Conservation (phyloP, 1,284 basidiomycete species). For the Cutaneotrichosporon sp. region DNA sequence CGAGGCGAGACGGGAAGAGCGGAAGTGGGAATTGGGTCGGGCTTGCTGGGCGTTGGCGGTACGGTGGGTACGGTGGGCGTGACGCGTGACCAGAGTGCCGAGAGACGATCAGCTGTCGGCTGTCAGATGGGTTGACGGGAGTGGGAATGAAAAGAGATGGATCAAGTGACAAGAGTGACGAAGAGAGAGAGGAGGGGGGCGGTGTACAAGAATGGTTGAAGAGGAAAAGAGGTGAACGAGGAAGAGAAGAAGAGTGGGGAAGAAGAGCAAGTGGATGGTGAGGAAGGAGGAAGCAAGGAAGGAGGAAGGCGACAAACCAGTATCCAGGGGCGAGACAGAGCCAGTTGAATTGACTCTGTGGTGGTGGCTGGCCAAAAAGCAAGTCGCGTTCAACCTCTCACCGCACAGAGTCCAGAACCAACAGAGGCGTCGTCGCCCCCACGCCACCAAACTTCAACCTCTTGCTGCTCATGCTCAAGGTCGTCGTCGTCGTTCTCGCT, state of each 20-base stretch:
- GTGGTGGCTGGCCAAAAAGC: neutral
- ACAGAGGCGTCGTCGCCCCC: neutral
- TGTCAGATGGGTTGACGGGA: neutral
- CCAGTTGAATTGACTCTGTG: neutral
- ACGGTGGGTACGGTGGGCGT: neutral
- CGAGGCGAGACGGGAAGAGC: neutral
- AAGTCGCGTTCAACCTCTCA: slow-evolving; percentile 7
- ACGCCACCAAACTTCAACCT: neutral
- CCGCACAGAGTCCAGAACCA: neutral
- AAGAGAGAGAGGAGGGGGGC: neutral
- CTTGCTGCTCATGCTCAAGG: neutral
- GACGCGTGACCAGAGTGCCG: slow-evolving; percentile 4
- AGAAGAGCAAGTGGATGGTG: neutral
- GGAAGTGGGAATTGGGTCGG: neutral
- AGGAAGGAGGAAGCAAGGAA: neutral
- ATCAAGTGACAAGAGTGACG: neutral
- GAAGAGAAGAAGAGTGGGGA: neutral
- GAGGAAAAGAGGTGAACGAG: neutral
- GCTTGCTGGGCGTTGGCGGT: neutral
- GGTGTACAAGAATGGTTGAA: neutral
- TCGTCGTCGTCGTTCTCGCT: no score
- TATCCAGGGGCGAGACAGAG: neutral
- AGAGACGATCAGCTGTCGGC: neutral
- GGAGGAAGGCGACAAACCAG: neutral
- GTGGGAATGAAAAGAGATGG: neutral